A percentile compares a stretch with the other conserved stretches of the same genome.
These are phyloP conservation scores for Dicorynia guianensis DNA, from an alignment of 306 rosid species.

Conservation along the genomic window DNA sequence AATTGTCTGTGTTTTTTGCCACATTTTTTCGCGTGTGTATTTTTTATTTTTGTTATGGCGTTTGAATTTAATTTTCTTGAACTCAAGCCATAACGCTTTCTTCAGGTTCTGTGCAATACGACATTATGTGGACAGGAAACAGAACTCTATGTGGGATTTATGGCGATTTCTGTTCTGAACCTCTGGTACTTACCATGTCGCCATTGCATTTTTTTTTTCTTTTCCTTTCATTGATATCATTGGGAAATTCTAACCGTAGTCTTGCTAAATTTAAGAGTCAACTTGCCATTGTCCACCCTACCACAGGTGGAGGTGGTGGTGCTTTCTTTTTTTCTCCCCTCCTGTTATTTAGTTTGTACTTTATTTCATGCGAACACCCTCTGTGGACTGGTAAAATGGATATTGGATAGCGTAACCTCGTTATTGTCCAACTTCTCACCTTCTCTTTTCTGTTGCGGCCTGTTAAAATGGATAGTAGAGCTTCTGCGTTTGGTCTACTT, in stretches of 20 bases:
- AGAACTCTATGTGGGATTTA: neutral
- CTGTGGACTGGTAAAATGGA: neutral
- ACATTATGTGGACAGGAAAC: conserved; percentile 38
- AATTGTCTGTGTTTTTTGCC: no score
- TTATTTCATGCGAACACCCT: neutral
- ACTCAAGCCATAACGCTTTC: neutral
- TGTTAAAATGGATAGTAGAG: neutral
- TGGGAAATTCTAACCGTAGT: neutral
- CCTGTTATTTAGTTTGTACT: no score
- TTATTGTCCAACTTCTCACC: no score
- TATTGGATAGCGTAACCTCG: no score
- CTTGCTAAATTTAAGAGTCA: neutral
- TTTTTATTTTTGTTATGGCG: neutral
- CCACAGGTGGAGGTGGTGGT: no score
- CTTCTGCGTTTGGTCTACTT: neutral
- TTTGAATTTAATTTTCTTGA: neutral
- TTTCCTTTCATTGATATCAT: neutral
- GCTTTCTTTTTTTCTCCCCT: neutral
- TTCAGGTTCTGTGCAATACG: conserved; percentile 33
- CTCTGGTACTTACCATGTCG: conserved; percentile 4
- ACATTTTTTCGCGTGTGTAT: no score
- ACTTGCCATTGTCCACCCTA: neutral
- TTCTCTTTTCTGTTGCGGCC: neutral
- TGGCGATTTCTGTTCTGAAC: neutral
- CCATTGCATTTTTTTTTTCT: neutral